These are phyloP conservation scores for Cryptococcus depauperatus DNA, from an alignment of 1,284 basidiomycete genomes.

Conservation along the genomic window DNA sequence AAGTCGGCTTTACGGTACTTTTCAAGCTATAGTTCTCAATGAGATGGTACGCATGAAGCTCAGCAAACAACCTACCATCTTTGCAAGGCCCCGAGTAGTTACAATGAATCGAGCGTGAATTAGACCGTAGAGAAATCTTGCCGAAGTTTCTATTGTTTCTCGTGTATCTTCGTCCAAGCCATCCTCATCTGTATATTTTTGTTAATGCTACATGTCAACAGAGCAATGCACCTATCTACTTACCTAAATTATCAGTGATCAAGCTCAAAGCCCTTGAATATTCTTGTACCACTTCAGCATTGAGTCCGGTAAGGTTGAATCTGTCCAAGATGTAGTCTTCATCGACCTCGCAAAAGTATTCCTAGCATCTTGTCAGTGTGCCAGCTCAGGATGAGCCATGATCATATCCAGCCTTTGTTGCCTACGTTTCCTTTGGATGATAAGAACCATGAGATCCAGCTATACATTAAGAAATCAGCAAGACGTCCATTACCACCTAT, in stretches of 20 bases:
- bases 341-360: conserved; percentile 99
- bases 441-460: conserved; percentile 98
- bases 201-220: neutral
- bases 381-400: neutral
- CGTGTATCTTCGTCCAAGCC: conserved; percentile 48
- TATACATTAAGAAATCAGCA: conserved; percentile 39
- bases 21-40: conserved; percentile 58
- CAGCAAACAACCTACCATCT: conserved; percentile 63
- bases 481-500: neutral
- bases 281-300: conserved; percentile 84
- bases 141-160: conserved; percentile 69
- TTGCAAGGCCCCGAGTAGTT: conserved; percentile 80
- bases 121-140: conserved; percentile 82
- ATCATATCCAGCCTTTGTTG: too few species aligned
- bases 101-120: conserved; percentile 97
- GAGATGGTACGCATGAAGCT: neutral
- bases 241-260: conserved; percentile 81
- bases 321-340: conserved; percentile 98
- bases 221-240: conserved; percentile 33
- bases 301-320: conserved; percentile 95
- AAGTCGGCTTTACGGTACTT: conserved; percentile 97
- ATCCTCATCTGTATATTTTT: conserved; percentile 45
- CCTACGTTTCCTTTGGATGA: conserved; percentile 56
- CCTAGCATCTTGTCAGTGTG: conserved; percentile 45
- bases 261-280: conserved; percentile 90